Evolutionary conservation across 2,329 filamentous ascomycete genomes (phyloP), one percentile per base, ranked within the genome.

Genomic region (Colletotrichum lentis): DNA sequence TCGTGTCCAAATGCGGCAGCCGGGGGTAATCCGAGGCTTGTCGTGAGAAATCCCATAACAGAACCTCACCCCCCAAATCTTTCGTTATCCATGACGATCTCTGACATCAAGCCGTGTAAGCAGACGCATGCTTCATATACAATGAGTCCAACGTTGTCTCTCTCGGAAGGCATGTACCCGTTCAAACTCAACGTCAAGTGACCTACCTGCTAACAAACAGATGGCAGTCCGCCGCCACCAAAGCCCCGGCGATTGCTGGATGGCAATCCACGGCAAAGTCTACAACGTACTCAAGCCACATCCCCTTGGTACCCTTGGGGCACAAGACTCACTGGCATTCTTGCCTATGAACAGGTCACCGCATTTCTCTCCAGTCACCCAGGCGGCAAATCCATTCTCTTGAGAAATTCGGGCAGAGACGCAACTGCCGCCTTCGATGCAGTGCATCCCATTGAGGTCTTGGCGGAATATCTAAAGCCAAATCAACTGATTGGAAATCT

Each of bases 401-500:
- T 96, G 54, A 88, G 92, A 77, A 86, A 95, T 49, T 90, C 92
- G 5, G 93, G 93, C 69, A 87, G 86, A 72, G 92, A 96, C 80
- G 92, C 92, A 52, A 96, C 93, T 8, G 90, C 92, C 75, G 92
- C 95, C 75, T 96, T 92, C 79, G 92, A 96, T 74, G 92, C 92
- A 1, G 90, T 96, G 68, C 93, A 96, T 73, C 92, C 93, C 12
- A 89, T 90, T 0, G 93, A 92, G 31, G 93, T 88, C 1, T 83
- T 96, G 53, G 91, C 96, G 79, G 89, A 91, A 68, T 90, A 89
- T 72, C 88, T 96, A 63, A 87, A 87, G 70, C 85, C 88, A 5
- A 87, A 88, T 71, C 86, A 89, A 20, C 89, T 88, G 73, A 81
- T 96, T 5, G 93, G 93, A 16, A 86, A 82, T 5, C 83, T 96